Evolutionary conservation across 805 yeast genomes (phyloP).

Genomic region (Deakozyma indianensis): DNA sequence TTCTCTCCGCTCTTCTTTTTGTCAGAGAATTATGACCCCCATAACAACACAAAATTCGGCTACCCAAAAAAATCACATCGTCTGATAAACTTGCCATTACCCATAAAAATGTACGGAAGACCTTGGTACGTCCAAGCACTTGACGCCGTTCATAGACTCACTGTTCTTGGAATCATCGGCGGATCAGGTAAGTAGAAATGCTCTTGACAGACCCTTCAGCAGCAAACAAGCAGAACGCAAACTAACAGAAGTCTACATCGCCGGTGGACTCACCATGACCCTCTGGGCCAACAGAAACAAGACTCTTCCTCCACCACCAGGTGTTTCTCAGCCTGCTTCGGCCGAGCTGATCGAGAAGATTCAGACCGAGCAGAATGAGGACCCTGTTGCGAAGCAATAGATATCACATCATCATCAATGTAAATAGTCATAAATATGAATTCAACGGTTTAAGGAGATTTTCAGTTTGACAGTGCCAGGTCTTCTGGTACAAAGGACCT

Average conservation of each 20-base stretch:
- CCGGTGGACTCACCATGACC: conserved; percentile 37
- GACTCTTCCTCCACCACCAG: conserved; percentile 1
- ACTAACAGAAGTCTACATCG: conserved; percentile 25
- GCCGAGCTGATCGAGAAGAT: conserved; percentile 6
- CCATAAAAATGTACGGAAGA: conserved; percentile 18
- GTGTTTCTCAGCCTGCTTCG: conserved; percentile 6
- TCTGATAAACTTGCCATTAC: too few relatives aligned
- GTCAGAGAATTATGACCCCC: too few relatives aligned
- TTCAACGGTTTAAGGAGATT: too few relatives aligned
- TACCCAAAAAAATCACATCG: too few relatives aligned
- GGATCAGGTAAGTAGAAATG: conserved; percentile 22
- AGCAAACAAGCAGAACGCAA: conserved; percentile 4
- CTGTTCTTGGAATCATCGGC: conserved; percentile 55
- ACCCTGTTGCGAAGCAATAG: neutral
- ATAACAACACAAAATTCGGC: too few relatives aligned
- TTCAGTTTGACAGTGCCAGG: too few relatives aligned
- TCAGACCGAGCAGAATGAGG: conserved; percentile 5
- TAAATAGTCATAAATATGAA: neutral
- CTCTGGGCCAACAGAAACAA: conserved; percentile 35
- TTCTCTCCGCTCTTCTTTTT: too few relatives aligned
- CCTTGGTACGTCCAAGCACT: conserved; percentile 69
- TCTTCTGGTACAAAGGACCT: too few relatives aligned
- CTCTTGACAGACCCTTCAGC: conserved; percentile 4
- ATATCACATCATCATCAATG: neutral
- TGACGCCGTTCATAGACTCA: conserved; percentile 58